These are phyloP conservation scores for Fragaria vesca DNA, from an alignment of 306 rosid genomes.

Conservation along the genomic window DNA sequence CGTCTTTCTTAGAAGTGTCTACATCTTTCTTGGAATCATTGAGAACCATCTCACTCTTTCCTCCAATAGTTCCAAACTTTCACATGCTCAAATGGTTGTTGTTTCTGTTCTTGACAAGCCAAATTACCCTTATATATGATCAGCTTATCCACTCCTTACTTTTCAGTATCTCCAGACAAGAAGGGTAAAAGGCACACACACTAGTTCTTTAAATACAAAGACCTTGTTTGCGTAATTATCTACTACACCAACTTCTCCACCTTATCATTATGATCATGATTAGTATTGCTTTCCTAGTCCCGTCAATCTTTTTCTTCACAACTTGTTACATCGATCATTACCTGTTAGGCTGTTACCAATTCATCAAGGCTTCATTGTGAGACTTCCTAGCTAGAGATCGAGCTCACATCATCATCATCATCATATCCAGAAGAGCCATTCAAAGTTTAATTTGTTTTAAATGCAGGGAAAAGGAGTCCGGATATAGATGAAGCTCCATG, in stretches of 20 bases:
- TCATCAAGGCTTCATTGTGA: neutral
- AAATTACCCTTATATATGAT: neutral
- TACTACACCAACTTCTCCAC: neutral
- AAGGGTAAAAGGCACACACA: neutral
- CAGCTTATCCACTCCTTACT: neutral
- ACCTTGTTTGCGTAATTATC: neutral
- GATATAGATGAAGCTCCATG: conserved; percentile 7
- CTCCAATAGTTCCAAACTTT: neutral
- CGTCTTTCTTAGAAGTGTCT: neutral
- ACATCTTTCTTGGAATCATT: neutral
- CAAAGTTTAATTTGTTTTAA: neutral
- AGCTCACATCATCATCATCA: neutral
- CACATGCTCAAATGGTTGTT: neutral
- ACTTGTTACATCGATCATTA: conserved; percentile 2
- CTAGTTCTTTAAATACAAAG: neutral
- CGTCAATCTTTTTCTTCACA: neutral
- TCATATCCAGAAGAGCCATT: neutral
- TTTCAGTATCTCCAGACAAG: neutral
- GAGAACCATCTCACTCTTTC: neutral
- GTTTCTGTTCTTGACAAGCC: neutral
- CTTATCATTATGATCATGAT: neutral
- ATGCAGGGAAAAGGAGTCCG: neutral
- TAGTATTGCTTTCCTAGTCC: neutral
- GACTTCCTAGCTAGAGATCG: too few relatives aligned
- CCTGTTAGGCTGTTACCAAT: neutral